Evolutionary conservation across 495 filamentous ascomycete genomes (phyloP).

Genomic region (Lasiosphaeria hispida): DNA sequence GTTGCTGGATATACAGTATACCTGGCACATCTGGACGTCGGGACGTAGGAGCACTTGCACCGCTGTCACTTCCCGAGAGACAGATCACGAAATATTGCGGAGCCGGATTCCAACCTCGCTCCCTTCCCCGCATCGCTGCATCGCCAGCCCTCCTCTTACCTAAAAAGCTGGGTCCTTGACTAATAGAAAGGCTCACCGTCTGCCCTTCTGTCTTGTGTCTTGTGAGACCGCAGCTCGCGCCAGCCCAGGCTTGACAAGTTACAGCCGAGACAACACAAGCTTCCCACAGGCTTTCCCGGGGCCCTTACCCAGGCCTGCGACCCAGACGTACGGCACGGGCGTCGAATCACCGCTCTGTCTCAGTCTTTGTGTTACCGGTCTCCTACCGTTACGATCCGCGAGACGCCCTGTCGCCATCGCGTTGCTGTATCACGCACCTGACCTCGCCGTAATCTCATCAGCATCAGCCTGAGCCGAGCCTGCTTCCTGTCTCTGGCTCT

Average conservation of each 20-base stretch:
- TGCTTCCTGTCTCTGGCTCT: conserved; percentile 10
- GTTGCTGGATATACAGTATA: background rate
- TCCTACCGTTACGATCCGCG: background rate
- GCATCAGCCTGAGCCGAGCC: conserved; percentile 18
- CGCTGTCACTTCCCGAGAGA: background rate
- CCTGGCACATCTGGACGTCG: background rate
- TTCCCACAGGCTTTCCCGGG: too few relatives aligned
- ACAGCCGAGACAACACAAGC: too few relatives aligned
- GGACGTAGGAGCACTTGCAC: too few relatives aligned
- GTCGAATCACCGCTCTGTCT: conserved; percentile 17
- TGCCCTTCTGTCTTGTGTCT: conserved; percentile 15
- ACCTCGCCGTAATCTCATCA: conserved; percentile 18
- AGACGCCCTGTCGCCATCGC: conserved; percentile 26
- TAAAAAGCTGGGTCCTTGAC: conserved; percentile 46
- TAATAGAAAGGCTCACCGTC: conserved; percentile 44
- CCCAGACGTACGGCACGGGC: conserved; percentile 1
- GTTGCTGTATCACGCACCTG: conserved; percentile 28
- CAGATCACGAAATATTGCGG: conserved; percentile 23
- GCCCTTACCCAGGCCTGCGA: too few relatives aligned
- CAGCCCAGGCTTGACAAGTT: conserved; percentile 4
- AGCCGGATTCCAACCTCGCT: conserved; percentile 16
- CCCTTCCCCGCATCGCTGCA: conserved; percentile 44
- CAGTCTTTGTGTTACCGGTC: conserved; percentile 1
- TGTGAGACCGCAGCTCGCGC: conserved; percentile 25
- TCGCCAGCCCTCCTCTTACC: conserved; percentile 44